These are phyloP conservation scores for Gossypium gossypioides DNA, from an alignment of 441 rosid species.

Conservation along the genomic window DNA sequence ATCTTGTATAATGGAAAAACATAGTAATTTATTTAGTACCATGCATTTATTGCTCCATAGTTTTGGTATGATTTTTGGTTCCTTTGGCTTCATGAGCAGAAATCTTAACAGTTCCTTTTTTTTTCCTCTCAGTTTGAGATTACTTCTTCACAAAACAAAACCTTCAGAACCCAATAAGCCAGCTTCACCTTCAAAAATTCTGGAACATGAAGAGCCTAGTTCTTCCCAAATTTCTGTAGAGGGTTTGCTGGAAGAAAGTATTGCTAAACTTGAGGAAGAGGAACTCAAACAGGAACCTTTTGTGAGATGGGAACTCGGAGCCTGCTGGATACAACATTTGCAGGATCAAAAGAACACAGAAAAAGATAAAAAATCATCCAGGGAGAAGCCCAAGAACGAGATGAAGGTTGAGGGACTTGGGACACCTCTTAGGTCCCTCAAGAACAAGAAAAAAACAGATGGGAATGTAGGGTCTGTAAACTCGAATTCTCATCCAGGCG, in stretches of 20 bases:
- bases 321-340: constrained; percentile 71
- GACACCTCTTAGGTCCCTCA: constrained; percentile 80
- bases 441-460: constrained; percentile 59
- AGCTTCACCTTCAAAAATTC: constrained; percentile 30
- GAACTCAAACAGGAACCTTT: constrained; percentile 31
- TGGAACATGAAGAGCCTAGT: constrained; percentile 49
- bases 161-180: constrained; percentile 47
- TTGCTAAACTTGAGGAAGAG: constrained; percentile 53
- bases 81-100: constrained; percentile 8
- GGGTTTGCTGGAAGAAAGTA: constrained; percentile 53
- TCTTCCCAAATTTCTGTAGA: constrained; percentile 51
- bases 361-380: constrained; percentile 61
- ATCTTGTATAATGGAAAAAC: background rate
- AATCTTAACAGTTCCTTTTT: constrained; percentile 18
- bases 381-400: constrained; percentile 67
- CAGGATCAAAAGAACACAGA: constrained; percentile 65
- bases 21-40: background rate
- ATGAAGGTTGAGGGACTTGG: constrained; percentile 99
- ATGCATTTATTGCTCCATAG: background rate
- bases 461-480: constrained; percentile 36
- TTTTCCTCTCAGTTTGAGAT: constrained; percentile 44
- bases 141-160: constrained; percentile 45
- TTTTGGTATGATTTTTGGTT: background rate
- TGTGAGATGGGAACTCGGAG: constrained; percentile 74
- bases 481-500: constrained; percentile 31